These are phyloP conservation scores for Leccinellum luteum DNA, from an alignment of 768 basidiomycete species.

Conservation along the genomic window DNA sequence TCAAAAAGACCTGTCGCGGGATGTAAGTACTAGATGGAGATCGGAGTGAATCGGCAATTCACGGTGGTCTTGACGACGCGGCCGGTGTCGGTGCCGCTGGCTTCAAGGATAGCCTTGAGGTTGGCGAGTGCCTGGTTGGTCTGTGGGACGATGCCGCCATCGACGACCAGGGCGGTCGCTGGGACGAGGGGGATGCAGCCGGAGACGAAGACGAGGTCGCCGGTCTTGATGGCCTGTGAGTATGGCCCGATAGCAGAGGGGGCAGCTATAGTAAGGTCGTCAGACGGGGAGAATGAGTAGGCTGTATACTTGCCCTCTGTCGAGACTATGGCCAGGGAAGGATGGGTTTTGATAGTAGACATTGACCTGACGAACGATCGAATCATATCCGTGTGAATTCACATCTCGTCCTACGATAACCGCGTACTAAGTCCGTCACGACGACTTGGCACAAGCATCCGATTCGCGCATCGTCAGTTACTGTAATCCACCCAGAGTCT, in stretches of 20 bases:
- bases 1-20: slow-evolving; percentile 74
- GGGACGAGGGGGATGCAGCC: slow-evolving; percentile 88
- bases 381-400: background rate
- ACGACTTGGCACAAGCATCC: too few relatives aligned
- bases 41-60: slow-evolving; percentile 28
- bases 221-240: slow-evolving; percentile 80
- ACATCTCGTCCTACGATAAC: too few relatives aligned
- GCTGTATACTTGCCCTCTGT: slow-evolving; percentile 25
- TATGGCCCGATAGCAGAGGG: slow-evolving; percentile 85
- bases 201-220: slow-evolving; percentile 84
- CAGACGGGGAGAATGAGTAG: background rate
- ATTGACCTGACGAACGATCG: slow-evolving; percentile 9
- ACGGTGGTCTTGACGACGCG: slow-evolving; percentile 93
- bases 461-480: too few relatives aligned
- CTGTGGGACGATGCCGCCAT: slow-evolving; percentile 36
- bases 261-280: slow-evolving; percentile 52
- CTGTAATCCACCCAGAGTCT: slow-evolving; percentile 40
- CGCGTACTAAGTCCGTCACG: too few relatives aligned
- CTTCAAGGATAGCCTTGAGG: slow-evolving; percentile 78
- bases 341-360: slow-evolving; percentile 34
- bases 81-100: slow-evolving; percentile 70
- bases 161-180: slow-evolving; percentile 46
- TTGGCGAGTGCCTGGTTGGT: slow-evolving; percentile 85
- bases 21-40: background rate
- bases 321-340: slow-evolving; percentile 35